A percentile compares a stretch with the other conserved stretches of the same genome.
phyloP scores from a whole-genome alignment of 2,329 filamentous ascomycete species.

The Fusarium agapanthi region DNA sequence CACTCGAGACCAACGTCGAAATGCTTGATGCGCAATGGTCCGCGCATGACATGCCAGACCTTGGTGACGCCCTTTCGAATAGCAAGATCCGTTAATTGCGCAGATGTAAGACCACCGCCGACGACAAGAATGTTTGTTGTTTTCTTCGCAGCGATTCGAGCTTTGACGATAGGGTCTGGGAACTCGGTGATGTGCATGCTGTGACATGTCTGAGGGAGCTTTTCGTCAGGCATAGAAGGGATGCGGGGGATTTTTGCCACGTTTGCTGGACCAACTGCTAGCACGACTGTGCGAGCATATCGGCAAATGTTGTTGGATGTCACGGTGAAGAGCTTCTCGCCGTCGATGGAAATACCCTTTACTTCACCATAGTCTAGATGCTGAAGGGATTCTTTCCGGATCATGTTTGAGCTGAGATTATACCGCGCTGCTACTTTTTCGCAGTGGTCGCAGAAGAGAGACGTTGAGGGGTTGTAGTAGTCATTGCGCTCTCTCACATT shows the following conservation, averaged over 20 bases:
- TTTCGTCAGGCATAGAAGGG: slow-evolving; percentile 44
- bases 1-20: slow-evolving; percentile 81
- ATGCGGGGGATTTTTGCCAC: slow-evolving; percentile 58
- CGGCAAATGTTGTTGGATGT: slow-evolving; percentile 62
- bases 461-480: slow-evolving; percentile 71
- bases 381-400: slow-evolving; percentile 67
- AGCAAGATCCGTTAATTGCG: slow-evolving; percentile 75
- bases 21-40: slow-evolving; percentile 69
- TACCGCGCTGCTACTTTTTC: slow-evolving; percentile 66
- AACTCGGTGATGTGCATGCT: slow-evolving; percentile 70
- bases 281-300: slow-evolving; percentile 69
- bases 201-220: slow-evolving; percentile 63
- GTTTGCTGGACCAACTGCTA: slow-evolving; percentile 76
- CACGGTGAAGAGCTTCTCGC: slow-evolving; percentile 71
- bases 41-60: slow-evolving; percentile 76
- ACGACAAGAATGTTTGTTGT: slow-evolving; percentile 74
- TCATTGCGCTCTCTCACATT: slow-evolving; percentile 75
- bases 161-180: slow-evolving; percentile 60
- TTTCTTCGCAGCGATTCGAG: slow-evolving; percentile 59
- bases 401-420: slow-evolving; percentile 53
- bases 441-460: slow-evolving; percentile 71
- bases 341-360: slow-evolving; percentile 53
- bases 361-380: slow-evolving; percentile 68
- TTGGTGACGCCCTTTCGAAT: slow-evolving; percentile 71
- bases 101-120: slow-evolving; percentile 79